Evolutionary conservation across 495 filamentous ascomycete genomes (phyloP).

Genomic region (Hypomontagnella submonticulosa): DNA sequence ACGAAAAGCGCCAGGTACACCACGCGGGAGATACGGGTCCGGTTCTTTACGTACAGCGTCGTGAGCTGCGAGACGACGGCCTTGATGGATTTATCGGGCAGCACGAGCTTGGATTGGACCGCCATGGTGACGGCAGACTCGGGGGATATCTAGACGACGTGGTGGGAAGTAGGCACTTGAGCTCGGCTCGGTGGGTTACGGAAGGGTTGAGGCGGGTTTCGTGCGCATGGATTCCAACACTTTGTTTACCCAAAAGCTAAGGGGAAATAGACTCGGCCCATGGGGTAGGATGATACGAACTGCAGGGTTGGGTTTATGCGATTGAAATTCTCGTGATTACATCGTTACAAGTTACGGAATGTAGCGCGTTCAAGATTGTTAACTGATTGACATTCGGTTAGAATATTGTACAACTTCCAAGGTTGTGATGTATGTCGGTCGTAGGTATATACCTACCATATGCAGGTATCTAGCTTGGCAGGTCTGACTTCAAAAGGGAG

Average conservation of each 20-base stretch:
- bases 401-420: too few relatives aligned
- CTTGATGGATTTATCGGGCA: slow-evolving; percentile 75
- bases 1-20: slow-evolving; percentile 93
- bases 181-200: slow-evolving; percentile 11
- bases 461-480: too few relatives aligned
- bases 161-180: slow-evolving; percentile 3
- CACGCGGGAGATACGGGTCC: slow-evolving; percentile 87
- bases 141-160: neutral
- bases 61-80: slow-evolving; percentile 78
- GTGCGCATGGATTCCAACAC: slow-evolving; percentile 11
- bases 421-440: too few relatives aligned
- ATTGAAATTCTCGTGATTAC: slow-evolving; percentile 36
- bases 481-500: too few relatives aligned
- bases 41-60: slow-evolving; percentile 81
- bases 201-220: neutral
- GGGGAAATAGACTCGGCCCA: slow-evolving; percentile 5
- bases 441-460: too few relatives aligned
- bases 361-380: slow-evolving; percentile 7
- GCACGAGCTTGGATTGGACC: slow-evolving; percentile 79
- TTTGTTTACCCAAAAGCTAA: slow-evolving; percentile 22
- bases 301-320: slow-evolving; percentile 22
- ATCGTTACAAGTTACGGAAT: slow-evolving; percentile 26
- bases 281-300: slow-evolving; percentile 10
- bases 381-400: neutral
- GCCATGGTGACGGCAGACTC: slow-evolving; percentile 69